These are phyloP conservation scores for Chrysoporthe deuterocubensis DNA, from an alignment of 2,329 filamentous ascomycete species.

Conservation along the genomic window DNA sequence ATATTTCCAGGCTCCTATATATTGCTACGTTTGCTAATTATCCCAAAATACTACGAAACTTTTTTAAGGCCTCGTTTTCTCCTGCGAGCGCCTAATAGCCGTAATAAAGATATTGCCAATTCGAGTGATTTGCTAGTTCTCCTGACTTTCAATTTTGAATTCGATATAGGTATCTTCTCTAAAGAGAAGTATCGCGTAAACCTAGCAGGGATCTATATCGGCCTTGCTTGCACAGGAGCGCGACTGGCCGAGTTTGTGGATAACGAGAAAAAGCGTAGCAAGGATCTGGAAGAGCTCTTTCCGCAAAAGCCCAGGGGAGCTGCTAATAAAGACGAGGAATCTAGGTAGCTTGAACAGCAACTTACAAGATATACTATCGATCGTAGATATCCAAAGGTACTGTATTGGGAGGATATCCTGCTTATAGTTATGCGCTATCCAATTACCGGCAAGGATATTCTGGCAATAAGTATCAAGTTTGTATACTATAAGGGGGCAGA, in stretches of 20 bases:
- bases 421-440: conserved; percentile 37
- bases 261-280: conserved; percentile 34
- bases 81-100: conserved; percentile 33
- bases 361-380: conserved; percentile 32
- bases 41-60: too few species aligned
- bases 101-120: conserved; percentile 35
- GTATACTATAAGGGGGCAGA: conserved; percentile 39
- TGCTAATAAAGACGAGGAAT: conserved; percentile 32
- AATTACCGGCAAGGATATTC: conserved; percentile 30
- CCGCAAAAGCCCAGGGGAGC: conserved; percentile 17
- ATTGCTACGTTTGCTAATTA: too few species aligned
- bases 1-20: too few species aligned
- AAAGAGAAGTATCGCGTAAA: conserved; percentile 30
- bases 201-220: conserved; percentile 35
- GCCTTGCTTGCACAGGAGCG: conserved; percentile 36
- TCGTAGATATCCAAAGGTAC: conserved; percentile 35
- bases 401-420: conserved; percentile 39
- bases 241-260: conserved; percentile 38
- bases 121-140: conserved; percentile 31
- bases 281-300: conserved; percentile 27
- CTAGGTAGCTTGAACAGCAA: conserved; percentile 32
- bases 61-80: too few species aligned
- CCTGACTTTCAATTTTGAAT: conserved; percentile 37
- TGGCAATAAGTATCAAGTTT: conserved; percentile 38
- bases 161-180: conserved; percentile 34